These are phyloP conservation scores for Hyaloscypha finlandica DNA, from an alignment of 495 filamentous ascomycete genomes.

Conservation along the genomic window DNA sequence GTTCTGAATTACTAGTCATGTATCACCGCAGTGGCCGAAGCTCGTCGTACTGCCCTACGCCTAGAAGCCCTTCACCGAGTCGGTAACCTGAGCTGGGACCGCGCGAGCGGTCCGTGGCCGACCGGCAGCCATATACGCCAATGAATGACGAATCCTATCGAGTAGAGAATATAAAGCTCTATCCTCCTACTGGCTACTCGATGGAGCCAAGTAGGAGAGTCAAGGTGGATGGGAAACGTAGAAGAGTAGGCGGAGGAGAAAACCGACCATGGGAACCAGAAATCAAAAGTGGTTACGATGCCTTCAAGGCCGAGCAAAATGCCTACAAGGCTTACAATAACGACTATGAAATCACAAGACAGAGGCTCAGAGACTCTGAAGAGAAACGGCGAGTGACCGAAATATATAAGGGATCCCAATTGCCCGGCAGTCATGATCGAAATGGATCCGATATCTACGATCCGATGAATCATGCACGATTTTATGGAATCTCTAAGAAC, in stretches of 20 bases:
- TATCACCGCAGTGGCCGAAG: neutral
- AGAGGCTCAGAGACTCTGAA: neutral
- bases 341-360: neutral
- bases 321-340: neutral
- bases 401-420: neutral
- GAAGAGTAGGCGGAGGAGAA: neutral
- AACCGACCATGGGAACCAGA: neutral
- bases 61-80: neutral
- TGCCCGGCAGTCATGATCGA: neutral
- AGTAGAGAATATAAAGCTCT: neutral
- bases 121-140: neutral
- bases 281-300: neutral
- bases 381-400: neutral
- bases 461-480: neutral
- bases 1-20: neutral
- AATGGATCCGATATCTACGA: neutral
- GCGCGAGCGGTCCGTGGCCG: neutral
- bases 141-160: neutral
- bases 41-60: neutral
- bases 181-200: neutral
- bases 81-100: neutral
- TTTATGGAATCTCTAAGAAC: neutral
- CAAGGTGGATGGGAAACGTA: constrained; percentile 1
- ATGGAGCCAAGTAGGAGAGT: neutral
- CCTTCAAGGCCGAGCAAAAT: neutral